Conservation (phyloP, 1,139 yeast genomes). For the Hansenula sp. region DNA sequence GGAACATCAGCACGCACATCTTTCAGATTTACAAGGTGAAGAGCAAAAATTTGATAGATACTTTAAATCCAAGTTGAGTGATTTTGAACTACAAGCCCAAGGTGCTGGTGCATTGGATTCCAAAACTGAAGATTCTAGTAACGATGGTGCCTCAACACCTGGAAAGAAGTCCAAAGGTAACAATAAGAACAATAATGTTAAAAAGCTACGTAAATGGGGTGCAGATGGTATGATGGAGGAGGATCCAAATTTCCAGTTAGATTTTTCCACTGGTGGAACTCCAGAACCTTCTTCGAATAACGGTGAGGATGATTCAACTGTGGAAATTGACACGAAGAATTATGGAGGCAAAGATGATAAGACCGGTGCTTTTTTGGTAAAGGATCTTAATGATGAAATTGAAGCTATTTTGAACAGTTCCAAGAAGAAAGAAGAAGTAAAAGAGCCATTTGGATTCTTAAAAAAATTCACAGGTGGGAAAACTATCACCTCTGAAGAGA, state of each 20-base stretch:
- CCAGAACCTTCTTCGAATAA: conserved; percentile 16
- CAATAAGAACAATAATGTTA: conserved; percentile 16
- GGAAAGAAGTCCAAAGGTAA: conserved; percentile 7
- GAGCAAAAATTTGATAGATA: conserved; percentile 28
- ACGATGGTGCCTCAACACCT: background rate
- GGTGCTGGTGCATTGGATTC: conserved; percentile 5
- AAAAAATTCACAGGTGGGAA: conserved; percentile 61
- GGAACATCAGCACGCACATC: conserved; percentile 21
- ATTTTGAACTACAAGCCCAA: conserved; percentile 12
- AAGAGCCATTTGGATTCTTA: conserved; percentile 49
- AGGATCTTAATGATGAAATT: conserved; percentile 44
- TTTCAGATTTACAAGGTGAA: conserved; percentile 25
- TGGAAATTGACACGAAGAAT: conserved; percentile 32
- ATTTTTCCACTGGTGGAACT: conserved; percentile 37
- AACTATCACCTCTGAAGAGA: conserved; percentile 47
- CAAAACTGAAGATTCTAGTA: conserved; percentile 1
- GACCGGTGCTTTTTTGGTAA: conserved; percentile 47
- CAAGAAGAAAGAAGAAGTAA: conserved; percentile 22
- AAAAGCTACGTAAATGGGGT: conserved; percentile 37
- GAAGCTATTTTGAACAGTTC: conserved; percentile 32
- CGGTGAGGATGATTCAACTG: conserved; percentile 19
- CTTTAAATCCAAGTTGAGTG: conserved; percentile 27
- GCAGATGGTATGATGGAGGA: conserved; percentile 47
- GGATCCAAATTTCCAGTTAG: conserved; percentile 35
- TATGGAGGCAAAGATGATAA: conserved; percentile 45